Base-by-base conservation (phyloP, 2,329 filamentous ascomycete species). In the Apiospora phragmitis region DNA sequence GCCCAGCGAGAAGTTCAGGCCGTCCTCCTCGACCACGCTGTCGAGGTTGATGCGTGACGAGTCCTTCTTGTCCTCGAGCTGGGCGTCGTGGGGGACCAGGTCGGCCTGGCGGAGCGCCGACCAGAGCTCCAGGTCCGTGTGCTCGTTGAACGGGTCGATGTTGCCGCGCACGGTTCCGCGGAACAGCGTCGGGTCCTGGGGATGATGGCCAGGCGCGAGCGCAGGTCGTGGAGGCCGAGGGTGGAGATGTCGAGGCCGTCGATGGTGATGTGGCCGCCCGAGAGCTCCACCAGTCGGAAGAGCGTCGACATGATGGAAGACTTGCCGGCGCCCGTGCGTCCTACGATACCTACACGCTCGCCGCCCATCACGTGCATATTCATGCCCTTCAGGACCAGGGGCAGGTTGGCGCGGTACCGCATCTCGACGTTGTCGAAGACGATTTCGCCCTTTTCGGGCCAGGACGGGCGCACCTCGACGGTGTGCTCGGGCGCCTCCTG, bases 1-100 rank as follows among this genome's bases (percentile, higher is more conserved):
- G 8, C 95, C 95, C 12, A 98, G 91, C 0, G 94, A 97, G 85
- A 97, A 98, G 82, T 98, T 98, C 72, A 97, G 87, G 0, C 96
- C 96, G 83, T 98, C 95, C 79, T 98, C 96, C 76, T 98, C 94
- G 2, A 98, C 95, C 1, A 90, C 78, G 21, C 89, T 92, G 81
- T 98, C 95, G 29, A 99, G 91, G 74, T 94, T 91, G 72, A 97
- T 92, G 70, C 93, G 90, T 12, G 81, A 81, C n/a, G 82, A 79
- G 71, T 83, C 81, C 69, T 79, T 77, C 68, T 79, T 77, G 70
- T 75, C 72, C 67, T 71, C 77, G 71, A 74, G 70, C 70, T 75
- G 70, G 65, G 72, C 70, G 67, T 75, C 72, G 38, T 73, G 68
- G 3, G 87, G 81, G 2, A 94, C 89, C 1, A 96, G 86, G 80